Evolutionary conservation across 768 basidiomycete genomes (phyloP).

Genomic region (Leccinum barrowsii): DNA sequence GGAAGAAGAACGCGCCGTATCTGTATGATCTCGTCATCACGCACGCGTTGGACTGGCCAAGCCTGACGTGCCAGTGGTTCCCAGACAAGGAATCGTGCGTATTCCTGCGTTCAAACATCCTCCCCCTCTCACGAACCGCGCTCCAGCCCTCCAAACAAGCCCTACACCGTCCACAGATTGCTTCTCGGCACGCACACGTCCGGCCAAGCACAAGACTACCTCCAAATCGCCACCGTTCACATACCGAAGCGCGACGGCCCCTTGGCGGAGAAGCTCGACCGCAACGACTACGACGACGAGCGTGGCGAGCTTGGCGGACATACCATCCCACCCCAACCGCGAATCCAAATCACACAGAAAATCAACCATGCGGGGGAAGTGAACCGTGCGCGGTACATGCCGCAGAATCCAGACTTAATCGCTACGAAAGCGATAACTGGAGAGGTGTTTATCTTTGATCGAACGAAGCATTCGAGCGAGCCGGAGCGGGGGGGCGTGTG

Average conservation of each 20-base stretch:
- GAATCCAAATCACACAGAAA: slow-evolving; percentile 85
- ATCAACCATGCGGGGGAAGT: slow-evolving; percentile 97
- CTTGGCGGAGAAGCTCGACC: slow-evolving; percentile 74
- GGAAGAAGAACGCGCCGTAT: slow-evolving; percentile 98
- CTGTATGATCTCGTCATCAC: slow-evolving; percentile 97
- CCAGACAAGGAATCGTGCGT: slow-evolving; percentile 92
- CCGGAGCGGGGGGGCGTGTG: slow-evolving; percentile 82
- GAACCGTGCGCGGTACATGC: slow-evolving; percentile 98
- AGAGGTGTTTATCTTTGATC: slow-evolving; percentile 91
- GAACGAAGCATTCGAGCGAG: slow-evolving; percentile 94
- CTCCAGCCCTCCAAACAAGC: slow-evolving; percentile 79
- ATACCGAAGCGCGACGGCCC: slow-evolving; percentile 79
- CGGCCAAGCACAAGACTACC: slow-evolving; percentile 87
- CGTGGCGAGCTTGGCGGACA: slow-evolving; percentile 94
- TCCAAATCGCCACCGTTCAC: slow-evolving; percentile 92
- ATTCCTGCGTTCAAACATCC: not conserved
- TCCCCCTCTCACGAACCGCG: not conserved
- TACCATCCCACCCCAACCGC: slow-evolving; percentile 76
- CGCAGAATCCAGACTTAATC: slow-evolving; percentile 95
- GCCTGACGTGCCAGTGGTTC: slow-evolving; percentile 97
- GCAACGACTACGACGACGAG: slow-evolving; percentile 84
- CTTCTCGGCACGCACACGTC: slow-evolving; percentile 98
- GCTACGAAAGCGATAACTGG: slow-evolving; percentile 93
- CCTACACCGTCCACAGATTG: slow-evolving; percentile 92
- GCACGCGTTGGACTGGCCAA: slow-evolving; percentile 97